Evolutionary conservation across 1,284 basidiomycete genomes (phyloP), one percentile per base, ranked within the genome.

Genomic region (Farysia itapuensis): DNA sequence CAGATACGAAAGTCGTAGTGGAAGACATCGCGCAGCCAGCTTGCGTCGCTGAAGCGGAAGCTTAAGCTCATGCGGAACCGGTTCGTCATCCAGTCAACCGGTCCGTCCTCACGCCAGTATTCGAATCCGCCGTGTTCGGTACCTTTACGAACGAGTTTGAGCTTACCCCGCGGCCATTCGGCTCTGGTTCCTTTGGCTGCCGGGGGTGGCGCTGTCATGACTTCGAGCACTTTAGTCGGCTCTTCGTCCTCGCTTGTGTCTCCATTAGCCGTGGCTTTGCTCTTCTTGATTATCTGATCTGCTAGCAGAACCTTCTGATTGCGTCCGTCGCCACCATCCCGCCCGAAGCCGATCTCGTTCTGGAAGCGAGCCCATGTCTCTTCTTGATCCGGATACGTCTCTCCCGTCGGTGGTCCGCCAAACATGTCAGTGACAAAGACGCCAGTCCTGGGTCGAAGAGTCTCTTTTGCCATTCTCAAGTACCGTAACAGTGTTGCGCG

Each of bases 41-140:
- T 59, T 18, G 50, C 45, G 37, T 64, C 57, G 5, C 15, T 16
- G 35, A 69, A 70, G 11, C 67, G 58, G 44, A 70, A 70, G 36
- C 61, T 63, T 13, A 70, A 39, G 39, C 57, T 63, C 67, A 70
- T 69, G 11, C 67, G 42, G 45, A 71, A 71, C 9, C 67, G 64
- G 40, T 71, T 71, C 24, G 67, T 61, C 22, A 48, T 36, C 23
- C 46, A 64, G 35, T 71, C 68, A 9, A 71, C 39, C 16, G 68
- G 68, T 14, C 64, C 59, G 35, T 71, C 68, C 31, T 71, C 68
- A n/a, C 68, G 44, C 67, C 67, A 71, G 45, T 71, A 71, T 24
- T 71, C 67, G 41, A 70, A 71, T 11, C 54, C 64, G 25, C 65
- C 64, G 16, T 58, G 49, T 35, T 42, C 45, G 7, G 21, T 33